These are phyloP conservation scores for Leishmania amazonensis DNA, from an alignment of 208 protist species.

Conservation along the genomic window DNA sequence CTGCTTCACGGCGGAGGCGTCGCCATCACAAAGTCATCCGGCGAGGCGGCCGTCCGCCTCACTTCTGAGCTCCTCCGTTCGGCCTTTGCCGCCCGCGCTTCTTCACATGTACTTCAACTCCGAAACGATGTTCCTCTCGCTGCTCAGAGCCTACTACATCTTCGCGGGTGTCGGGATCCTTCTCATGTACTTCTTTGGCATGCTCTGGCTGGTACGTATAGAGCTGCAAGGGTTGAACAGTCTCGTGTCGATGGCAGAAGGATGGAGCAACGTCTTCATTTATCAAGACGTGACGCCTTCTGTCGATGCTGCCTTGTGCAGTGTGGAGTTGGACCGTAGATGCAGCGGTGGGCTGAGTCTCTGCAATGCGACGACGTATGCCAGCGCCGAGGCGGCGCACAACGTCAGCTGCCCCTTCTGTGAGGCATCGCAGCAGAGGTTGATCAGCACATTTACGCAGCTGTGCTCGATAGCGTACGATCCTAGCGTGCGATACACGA, in stretches of 20 bases:
- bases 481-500: background rate
- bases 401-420: background rate
- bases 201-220: background rate
- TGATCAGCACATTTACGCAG: background rate
- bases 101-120: constrained; percentile 2
- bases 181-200: constrained; percentile 3
- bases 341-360: constrained; percentile 1
- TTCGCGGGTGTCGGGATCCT: background rate
- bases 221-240: background rate
- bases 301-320: background rate
- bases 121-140: background rate
- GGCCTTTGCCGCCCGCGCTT: constrained; percentile 1
- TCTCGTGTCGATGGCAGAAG: background rate
- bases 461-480: background rate
- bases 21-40: background rate
- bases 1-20: background rate
- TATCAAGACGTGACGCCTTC: background rate
- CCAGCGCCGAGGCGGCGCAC: background rate
- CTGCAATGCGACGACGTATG: constrained; percentile 3
- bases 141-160: background rate
- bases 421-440: background rate
- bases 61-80: background rate
- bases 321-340: background rate
- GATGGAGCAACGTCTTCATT: constrained; percentile 1
- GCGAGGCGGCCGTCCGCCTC: background rate